Evolutionary conservation across 139 green algal species (phyloP).

Genomic region (Chlorella sp.): DNA sequence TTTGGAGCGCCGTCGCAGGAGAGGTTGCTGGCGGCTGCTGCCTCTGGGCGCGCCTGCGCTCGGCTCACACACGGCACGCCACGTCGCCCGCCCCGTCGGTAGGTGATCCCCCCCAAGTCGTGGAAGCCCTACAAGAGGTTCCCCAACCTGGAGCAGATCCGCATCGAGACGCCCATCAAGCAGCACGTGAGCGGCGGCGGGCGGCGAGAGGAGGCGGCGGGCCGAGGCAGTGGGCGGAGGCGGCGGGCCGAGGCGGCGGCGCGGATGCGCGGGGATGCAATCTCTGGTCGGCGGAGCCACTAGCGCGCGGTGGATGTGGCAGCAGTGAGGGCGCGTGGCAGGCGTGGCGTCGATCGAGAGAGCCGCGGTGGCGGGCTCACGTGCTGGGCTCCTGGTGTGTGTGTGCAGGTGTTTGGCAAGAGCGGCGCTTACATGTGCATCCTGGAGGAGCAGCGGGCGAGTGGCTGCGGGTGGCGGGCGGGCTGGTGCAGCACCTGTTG

Average conservation of each 20-base stretch:
- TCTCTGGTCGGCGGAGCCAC: no score
- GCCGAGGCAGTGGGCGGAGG: no score
- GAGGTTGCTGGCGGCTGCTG: no score
- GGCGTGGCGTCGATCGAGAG: no score
- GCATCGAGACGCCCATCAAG: constrained; percentile 42
- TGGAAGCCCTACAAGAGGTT: constrained; percentile 1
- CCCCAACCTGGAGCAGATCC: constrained; percentile 16
- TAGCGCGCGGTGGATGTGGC: no score
- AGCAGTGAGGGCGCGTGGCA: no score
- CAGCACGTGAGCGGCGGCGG: constrained; percentile 43
- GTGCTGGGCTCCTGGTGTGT: not conserved
- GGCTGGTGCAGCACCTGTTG: not conserved
- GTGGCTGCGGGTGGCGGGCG: not conserved
- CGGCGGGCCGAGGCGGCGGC: no score
- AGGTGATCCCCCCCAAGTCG: constrained; percentile 35
- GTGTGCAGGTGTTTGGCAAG: constrained; percentile 40
- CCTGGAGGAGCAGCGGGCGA: constrained; percentile 38
- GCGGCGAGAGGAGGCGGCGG: no score
- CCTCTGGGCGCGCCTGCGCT: not conserved
- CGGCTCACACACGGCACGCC: no score
- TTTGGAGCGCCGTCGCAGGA: no score
- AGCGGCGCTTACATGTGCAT: constrained; percentile 41
- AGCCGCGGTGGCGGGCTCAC: no score
- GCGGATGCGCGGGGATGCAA: no score
- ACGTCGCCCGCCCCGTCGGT: not conserved